Evolutionary conservation across 768 basidiomycete genomes (phyloP), one percentile per base, ranked within the genome.

Genomic region (Xerocomus brunneocitrinus): DNA sequence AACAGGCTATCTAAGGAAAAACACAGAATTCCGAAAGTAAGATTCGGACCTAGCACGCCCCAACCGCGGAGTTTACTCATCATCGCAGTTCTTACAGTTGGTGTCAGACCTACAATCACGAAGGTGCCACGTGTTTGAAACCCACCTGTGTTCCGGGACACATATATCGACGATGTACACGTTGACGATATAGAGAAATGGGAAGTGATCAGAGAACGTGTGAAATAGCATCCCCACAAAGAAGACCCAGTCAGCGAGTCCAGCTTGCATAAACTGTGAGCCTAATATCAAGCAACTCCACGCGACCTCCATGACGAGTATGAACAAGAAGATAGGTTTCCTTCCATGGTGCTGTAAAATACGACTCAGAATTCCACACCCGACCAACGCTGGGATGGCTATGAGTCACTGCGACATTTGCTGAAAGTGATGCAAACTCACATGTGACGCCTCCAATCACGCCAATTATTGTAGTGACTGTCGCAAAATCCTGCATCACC

Each of bases 51-150:
- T 43, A 72, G 38, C 3, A 51, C 43, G 8, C 54, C 22, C 70
- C 69, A 72, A 12, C 71, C 70, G 8, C 57, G 30, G 6, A 66
- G 53, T 27, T 56, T 60, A 24, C 64, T 71, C 34, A 72, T 41
- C 10, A 60, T 44, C 0, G 62, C 27, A 24, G 69, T 67, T 46
- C 71, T 71, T 50, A 12, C 27, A 30, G 9, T 35, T 30, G 13
- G 3, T 3, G 44, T 69, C 13, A 65, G 55, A 19, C 19, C 19
- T 19, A 19, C 19, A 19, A 8, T 41, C 4, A 36, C 32, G 35
- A 10, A 10, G 7, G 27, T 10, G 43, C 32, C 5, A 8, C 7
- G 8, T 35, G 3, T 5, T 47, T 12, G 12, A 6, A 39, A 44
- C 45, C 16, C 39, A 64, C 70, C 67, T 63, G 12, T 58, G 47